A percentile compares a stretch with the other conserved stretches of the same genome.
Conservation (phyloP, 805 yeast species). For the Myxozyma udenii region DNA sequence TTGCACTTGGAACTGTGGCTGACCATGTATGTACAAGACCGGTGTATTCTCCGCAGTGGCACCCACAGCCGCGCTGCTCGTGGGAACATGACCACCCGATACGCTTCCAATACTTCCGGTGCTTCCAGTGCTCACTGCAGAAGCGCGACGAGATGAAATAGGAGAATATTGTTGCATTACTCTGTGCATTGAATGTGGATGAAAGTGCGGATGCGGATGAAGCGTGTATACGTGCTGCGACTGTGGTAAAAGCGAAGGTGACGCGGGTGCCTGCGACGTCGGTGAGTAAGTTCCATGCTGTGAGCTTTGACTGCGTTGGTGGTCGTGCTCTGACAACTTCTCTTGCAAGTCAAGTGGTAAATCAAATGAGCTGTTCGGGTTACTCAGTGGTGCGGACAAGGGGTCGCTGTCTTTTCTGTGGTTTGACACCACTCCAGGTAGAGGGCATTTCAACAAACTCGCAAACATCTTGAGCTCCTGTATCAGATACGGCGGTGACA, state of each 20-base stretch:
- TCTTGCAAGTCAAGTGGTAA: neutral
- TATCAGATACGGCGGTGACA: conserved; percentile 64
- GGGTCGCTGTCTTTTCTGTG: neutral
- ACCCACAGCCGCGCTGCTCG: too few relatives aligned
- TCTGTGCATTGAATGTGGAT: conserved; percentile 17
- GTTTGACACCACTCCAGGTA: neutral
- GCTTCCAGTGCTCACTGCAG: conserved; percentile 20
- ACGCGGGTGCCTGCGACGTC: neutral
- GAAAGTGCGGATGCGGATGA: conserved; percentile 26
- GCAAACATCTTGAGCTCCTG: conserved; percentile 51
- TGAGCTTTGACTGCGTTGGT: too few relatives aligned
- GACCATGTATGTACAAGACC: too few relatives aligned
- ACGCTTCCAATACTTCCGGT: conserved; percentile 2
- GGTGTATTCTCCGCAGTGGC: too few relatives aligned
- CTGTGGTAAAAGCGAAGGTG: conserved; percentile 3
- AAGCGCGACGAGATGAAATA: conserved; percentile 20
- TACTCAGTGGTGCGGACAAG: neutral
- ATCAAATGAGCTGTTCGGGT: neutral
- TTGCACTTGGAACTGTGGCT: too few relatives aligned
- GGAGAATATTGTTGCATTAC: conserved; percentile 29
- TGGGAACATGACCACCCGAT: too few relatives aligned
- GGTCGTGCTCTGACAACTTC: neutral
- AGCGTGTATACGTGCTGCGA: conserved; percentile 15
- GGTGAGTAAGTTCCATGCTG: neutral
- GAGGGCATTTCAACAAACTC: conserved; percentile 31